A percentile compares a stretch with the other conserved stretches of the same genome.
phyloP scores from a whole-genome alignment of 208 protist species.

The Tritrichomonas foetus region DNA sequence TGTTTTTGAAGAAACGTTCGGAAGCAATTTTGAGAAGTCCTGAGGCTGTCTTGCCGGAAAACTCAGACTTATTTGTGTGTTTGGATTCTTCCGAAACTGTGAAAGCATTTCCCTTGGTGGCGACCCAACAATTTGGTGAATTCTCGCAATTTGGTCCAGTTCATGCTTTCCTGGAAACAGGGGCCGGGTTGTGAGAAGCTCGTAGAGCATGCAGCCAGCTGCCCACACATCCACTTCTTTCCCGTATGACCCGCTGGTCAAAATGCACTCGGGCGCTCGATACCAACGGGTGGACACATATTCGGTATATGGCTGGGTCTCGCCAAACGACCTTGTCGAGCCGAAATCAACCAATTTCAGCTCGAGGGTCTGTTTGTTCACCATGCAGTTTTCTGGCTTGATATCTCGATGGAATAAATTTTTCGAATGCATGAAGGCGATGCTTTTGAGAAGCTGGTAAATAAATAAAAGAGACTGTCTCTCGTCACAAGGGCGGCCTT shows the following conservation, averaged over 20 bases:
- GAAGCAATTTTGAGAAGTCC: background rate
- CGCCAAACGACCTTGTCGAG: conserved; percentile 64
- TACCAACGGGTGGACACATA: conserved; percentile 80
- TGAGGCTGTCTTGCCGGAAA: background rate
- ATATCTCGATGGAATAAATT: conserved; percentile 78
- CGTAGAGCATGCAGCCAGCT: conserved; percentile 32
- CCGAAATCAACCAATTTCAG: conserved; percentile 90
- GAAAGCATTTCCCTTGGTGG: background rate
- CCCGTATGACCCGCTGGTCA: conserved; percentile 46
- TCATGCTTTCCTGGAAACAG: conserved; percentile 36
- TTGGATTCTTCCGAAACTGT: conserved; percentile 37
- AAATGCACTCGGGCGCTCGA: conserved; percentile 72
- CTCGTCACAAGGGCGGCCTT: background rate
- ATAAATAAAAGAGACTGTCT: background rate
- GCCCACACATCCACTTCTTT: conserved; percentile 10
- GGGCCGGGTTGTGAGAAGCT: background rate
- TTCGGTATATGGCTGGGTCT: conserved; percentile 70
- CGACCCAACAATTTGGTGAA: background rate
- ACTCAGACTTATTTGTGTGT: background rate
- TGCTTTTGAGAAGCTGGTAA: background rate
- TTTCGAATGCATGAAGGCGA: conserved; percentile 18
- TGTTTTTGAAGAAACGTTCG: background rate
- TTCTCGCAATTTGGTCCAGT: background rate
- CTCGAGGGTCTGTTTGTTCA: conserved; percentile 56
- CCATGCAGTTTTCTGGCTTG: conserved; percentile 94